Evolutionary conservation across 2,329 filamentous ascomycete genomes (phyloP), one percentile per base, ranked within the genome.

Genomic region (Clarireedia sp.): DNA sequence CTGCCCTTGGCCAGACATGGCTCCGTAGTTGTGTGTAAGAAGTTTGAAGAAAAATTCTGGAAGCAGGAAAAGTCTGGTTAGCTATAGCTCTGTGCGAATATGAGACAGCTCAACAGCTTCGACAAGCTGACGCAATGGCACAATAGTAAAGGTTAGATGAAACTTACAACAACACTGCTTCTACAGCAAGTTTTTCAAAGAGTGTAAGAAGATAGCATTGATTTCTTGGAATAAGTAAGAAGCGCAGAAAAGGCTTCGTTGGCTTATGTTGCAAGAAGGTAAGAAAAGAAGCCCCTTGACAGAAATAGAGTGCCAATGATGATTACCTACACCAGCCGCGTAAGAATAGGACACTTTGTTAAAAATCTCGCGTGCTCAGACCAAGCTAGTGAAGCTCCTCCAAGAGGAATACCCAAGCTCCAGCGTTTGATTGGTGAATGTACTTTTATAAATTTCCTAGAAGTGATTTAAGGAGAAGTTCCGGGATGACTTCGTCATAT

Each of bases 1-100:
- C 47, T 59, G 23, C 26, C 36, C 60, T 55, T 65, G 66, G 44
- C 64, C 60, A 45, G 66, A 66, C 67, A 69, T 69, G n/a, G 48
- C 56, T 54, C 48, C 55, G 24, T 40, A 24, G 38, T 49, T 56
- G 4, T 37, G 9, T 24, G 12, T 50, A n/a, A 26, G 49, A 58
- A 56, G 53, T 54, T 58, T 33, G 54, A 61, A 57, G 58, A 50
- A 51, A 52, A 59, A 23, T 16, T 48, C 56, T 62, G 37, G 9
- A 38, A 21, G 29, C 7, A 49, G 10, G 8, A 9, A 48, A 36
- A 33, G 14, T 2, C n/a, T 33, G 16, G 57, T 67, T 56, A 67
- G 63, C 56, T 59, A 33, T 36, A 57, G 57, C 54, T 61, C 45
- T 23, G 17, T 26, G 48, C 43, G 23, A 51, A n/a, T 38, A 14